Base-by-base conservation (phyloP, 805 yeast genomes). In the Candida qinlingensis region DNA sequence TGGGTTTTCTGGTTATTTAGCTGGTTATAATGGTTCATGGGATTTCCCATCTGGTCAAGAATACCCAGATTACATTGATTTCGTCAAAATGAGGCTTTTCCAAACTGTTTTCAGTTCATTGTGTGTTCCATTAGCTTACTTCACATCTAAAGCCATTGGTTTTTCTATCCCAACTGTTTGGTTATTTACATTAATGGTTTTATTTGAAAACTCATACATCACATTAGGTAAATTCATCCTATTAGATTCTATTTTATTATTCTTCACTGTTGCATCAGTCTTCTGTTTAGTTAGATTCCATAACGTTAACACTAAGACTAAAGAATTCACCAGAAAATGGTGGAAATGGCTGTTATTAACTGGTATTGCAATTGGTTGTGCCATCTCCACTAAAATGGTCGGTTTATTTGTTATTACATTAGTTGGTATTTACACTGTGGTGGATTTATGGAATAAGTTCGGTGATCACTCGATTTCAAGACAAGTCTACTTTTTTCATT, bases 301-400 rank as follows among this genome's bases (percentile, higher is more conserved):
- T 69, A 80, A 75, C 57, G 71, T 76, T 60, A 47, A 47, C 34
- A 31, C 31, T 39, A 67, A 73, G 39, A 74, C 74, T 38, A 63
- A 69, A 45, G 71, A 72, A 35, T 88, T 91, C 62, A 63, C 86
- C 10, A 72, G 82, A 60, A 77, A 80, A 62, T 92, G 99, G 97
- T 94, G 96, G 96, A 81, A 81, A 64, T 92, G 97, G 96, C 69
- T 94, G 45, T 58, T 85, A 27, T 69, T 86, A 50, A 86, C 96
- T 7, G 99, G 99, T 55, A 70, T 89, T 45, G 73, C 81, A 41
- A 81, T 94, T 60, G 98, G 99, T 39, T 87, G 94, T 66, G 86
- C 91, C 19, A 85, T 92, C 63, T 85, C 96, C 30, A 96, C 90
- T 49, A 94, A 94, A 70, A 89, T 91, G 96, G 98, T 94, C 50